Conservation (phyloP, 2,329 filamentous ascomycete genomes). For the Cryphonectria parasitica region DNA sequence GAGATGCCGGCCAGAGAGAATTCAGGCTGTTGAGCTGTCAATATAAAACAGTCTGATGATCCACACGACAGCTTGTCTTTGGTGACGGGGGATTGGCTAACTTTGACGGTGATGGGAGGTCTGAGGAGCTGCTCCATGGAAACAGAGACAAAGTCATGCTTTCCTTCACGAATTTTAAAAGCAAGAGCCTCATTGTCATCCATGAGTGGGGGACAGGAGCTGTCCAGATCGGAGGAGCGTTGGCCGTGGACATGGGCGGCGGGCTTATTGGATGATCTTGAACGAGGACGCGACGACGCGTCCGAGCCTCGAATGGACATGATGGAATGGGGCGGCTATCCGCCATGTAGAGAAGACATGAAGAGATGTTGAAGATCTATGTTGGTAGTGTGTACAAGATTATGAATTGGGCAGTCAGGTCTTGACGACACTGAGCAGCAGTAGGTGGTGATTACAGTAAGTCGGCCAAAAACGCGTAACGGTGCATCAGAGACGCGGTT, state of each 20-base stretch:
- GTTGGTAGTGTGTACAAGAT: neutral
- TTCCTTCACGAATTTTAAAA: conserved; percentile 41
- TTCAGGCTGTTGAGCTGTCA: conserved; percentile 31
- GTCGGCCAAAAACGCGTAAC: conserved; percentile 2
- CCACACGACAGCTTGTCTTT: no score
- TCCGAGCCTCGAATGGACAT: conserved; percentile 44
- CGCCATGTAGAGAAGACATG: conserved; percentile 36
- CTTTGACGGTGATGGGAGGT: conserved; percentile 57
- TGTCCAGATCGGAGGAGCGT: conserved; percentile 44
- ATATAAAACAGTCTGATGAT: neutral
- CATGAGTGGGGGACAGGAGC: conserved; percentile 43
- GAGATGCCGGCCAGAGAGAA: conserved; percentile 21
- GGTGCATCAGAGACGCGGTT: neutral
- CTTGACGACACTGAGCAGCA: neutral
- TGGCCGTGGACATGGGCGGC: conserved; percentile 37
- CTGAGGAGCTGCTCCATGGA: conserved; percentile 58
- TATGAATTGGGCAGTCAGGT: neutral
- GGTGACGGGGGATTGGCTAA: conserved; percentile 32
- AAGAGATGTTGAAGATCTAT: conserved; percentile 13
- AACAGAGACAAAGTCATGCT: conserved; percentile 41
- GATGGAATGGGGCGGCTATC: conserved; percentile 29
- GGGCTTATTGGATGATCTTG: conserved; percentile 32
- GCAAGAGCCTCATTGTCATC: conserved; percentile 37
- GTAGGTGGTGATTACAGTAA: neutral
- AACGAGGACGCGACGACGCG: conserved; percentile 57